Evolutionary conservation across 108 stramenopile genomes (phyloP).

Genomic region (Aurantiochytrium sp.): DNA sequence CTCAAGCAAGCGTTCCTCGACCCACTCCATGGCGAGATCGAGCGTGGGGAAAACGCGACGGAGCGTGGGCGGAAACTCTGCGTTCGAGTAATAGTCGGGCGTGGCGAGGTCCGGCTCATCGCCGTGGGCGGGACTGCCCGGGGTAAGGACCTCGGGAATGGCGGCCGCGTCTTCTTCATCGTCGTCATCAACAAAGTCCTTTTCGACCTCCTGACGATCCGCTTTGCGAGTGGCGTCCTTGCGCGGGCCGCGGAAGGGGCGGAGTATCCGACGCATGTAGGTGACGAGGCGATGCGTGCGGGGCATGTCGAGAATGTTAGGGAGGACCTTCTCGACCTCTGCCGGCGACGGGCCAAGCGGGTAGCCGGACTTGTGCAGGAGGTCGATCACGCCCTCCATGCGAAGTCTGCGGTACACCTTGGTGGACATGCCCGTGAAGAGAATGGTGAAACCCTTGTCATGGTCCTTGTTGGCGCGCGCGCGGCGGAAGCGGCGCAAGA

Average conservation of each 20-base stretch:
- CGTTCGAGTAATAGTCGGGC: not conserved
- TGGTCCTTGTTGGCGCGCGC: not conserved
- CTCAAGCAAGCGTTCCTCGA: not conserved
- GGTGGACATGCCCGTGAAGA: constrained; percentile 14
- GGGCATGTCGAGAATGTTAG: not conserved
- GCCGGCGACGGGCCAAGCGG: not conserved
- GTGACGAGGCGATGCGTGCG: not conserved
- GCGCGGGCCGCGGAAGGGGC: not conserved
- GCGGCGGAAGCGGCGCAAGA: not conserved
- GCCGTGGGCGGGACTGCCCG: no score
- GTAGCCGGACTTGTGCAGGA: not conserved
- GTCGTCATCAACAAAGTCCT: not conserved
- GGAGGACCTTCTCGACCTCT: not conserved
- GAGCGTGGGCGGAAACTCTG: not conserved
- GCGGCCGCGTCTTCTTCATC: no score
- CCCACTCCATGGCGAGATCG: constrained; percentile 29
- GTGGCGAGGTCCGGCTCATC: not conserved
- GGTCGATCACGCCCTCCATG: not conserved
- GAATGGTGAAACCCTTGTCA: not conserved
- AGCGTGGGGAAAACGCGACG: constrained; percentile 13
- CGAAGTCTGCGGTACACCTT: not conserved
- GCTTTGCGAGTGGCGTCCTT: not conserved
- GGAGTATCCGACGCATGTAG: not conserved
- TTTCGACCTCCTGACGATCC: not conserved
- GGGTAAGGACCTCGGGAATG: no score